Evolutionary conservation across 495 filamentous ascomycete species (phyloP), one percentile per base, ranked within the genome.

Genomic region (Neurospora sp.): DNA sequence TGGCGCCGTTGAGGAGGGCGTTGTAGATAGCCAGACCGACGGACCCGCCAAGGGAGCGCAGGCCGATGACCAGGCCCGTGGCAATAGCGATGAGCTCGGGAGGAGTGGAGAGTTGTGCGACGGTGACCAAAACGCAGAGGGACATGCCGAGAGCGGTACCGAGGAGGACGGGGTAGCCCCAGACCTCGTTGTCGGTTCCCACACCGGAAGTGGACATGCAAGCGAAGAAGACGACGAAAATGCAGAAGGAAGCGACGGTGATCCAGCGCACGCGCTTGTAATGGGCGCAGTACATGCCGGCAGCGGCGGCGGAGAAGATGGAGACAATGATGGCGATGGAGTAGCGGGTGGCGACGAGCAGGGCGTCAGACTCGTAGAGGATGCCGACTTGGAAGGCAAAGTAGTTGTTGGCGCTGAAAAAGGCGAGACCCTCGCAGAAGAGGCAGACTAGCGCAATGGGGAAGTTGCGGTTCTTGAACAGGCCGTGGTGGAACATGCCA

Each of bases 401-500:
- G 62, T 83, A 83, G 70, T 71, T 80, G 73, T 83, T 83, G 19
- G 80, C 79, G 34, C 74, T 78, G 48, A 82, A 82, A 45, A 83
- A 83, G 38, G 76, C 79, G 15, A 82, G 21, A 36, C 81, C 80
- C 72, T 83, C 81, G 66, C 70, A 74, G 59, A 82, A 83, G 3
- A 82, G 71, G 59, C 76, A 78, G 34, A 75, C 31, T 5, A 81
- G 42, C 0, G 73, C 75, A 42, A 83, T 77, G 8, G 78, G 21
- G 62, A 83, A 83, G 75, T 83, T 83, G 39, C 79, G 73, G 72
- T 73, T 76, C 19, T 11, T 39, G 73, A 82, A 82, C 21, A 82
- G 73, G 21, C 74, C 76, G 59, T 83, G 80, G 73, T 83, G 78
- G 71, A 82, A 77, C 78, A 83, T 78, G 69, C 81, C 81, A 71